Evolutionary conservation across 2,329 filamentous ascomycete genomes (phyloP), one percentile per base, ranked within the genome.

Genomic region (Mariannaea sp.): DNA sequence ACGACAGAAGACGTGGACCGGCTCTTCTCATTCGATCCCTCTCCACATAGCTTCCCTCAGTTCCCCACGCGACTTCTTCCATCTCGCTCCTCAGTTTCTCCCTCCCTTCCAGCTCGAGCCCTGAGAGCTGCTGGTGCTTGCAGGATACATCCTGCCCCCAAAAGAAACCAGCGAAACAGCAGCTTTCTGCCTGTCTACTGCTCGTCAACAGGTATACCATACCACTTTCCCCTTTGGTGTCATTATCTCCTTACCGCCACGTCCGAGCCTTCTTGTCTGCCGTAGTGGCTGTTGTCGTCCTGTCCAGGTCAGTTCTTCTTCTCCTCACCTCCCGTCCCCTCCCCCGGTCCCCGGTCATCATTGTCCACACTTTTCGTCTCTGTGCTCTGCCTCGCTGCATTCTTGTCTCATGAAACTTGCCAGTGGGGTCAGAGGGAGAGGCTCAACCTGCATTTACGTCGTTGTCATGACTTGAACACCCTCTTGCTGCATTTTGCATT

Each of bases 1-100:
- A 73, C 70, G 70, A 73, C 70, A 71, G 62, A 68, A 64, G 65
- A 67, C 59, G 62, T 65, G 64, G 65, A 64, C 59, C 59, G 58
- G 60, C 59, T 58, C 57, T 65, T 61, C 68, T 70, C 67, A 70
- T 69, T 70, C 68, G 67, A 66, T 62, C 58, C 61, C 58, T 67
- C 61, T 64, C 65, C 67, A 67, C 64, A 68, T 65, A 60, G 65
- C 55, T 65, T 66, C 63, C 55, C 53, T 62, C 53, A 60, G 51
- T 65, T 70, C 69, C 69, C 69, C 69, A 71, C 68, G 69, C 68
- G 59, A 67, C 60, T 64, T 65, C 64, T 61, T 68, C 61, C 60
- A 65, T 58, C 65, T 65, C 60, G 59, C 65, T 68, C 63, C 61
- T 67, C 62, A 61, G 65, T 63, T 66, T 67, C 58, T 67, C 63